Conservation (phyloP, 805 yeast genomes). For the Kodamaea jinghongensis region DNA sequence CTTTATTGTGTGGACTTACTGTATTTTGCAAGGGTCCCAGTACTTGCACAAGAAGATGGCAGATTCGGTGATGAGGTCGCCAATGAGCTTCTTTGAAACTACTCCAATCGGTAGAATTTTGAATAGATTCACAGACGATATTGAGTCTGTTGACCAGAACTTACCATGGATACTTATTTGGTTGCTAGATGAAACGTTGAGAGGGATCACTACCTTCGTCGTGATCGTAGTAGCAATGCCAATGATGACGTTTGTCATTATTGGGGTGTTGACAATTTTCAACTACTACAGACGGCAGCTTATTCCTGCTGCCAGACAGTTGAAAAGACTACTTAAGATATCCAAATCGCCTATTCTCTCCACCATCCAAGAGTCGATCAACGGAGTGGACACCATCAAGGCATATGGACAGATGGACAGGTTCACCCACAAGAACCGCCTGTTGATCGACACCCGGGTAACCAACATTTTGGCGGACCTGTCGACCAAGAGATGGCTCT, state of each 20-base stretch:
- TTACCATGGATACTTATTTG: constrained; percentile 53
- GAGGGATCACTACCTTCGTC: constrained; percentile 46
- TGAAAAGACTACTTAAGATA: constrained; percentile 67
- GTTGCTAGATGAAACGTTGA: constrained; percentile 44
- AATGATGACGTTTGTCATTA: constrained; percentile 46
- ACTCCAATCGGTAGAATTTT: constrained; percentile 69
- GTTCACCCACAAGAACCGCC: constrained; percentile 54
- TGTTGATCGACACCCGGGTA: constrained; percentile 50
- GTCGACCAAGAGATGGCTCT: constrained; percentile 63
- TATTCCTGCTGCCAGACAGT: constrained; percentile 68
- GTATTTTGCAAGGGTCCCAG: constrained; percentile 56
- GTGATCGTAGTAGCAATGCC: constrained; percentile 58
- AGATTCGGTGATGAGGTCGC: constrained; percentile 49
- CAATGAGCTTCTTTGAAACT: constrained; percentile 67
- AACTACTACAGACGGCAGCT: constrained; percentile 68
- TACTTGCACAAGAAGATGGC: constrained; percentile 59
- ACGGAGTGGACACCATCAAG: constrained; percentile 73
- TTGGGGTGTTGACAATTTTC: constrained; percentile 53
- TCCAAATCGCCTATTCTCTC: constrained; percentile 78
- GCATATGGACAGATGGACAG: constrained; percentile 68
- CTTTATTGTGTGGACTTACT: constrained; percentile 47
- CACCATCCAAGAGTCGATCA: constrained; percentile 75
- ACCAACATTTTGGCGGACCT: constrained; percentile 19
- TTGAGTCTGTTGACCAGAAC: constrained; percentile 52
- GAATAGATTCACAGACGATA: constrained; percentile 64